phyloP scores from a whole-genome alignment of 257 asterid species.

The Nicotiana otophora region DNA sequence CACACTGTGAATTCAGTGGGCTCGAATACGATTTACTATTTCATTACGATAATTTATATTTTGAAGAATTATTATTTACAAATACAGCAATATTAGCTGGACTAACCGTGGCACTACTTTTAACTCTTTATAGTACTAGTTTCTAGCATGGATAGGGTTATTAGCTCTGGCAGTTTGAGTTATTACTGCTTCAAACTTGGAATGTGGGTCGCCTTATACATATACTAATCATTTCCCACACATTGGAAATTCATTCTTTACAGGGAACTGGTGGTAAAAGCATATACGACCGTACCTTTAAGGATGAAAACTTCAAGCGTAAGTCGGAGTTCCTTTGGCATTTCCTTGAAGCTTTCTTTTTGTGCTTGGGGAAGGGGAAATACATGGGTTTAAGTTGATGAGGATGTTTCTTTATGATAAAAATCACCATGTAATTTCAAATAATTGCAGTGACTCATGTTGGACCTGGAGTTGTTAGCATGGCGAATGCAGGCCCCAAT shows the following conservation, averaged over 20 bases:
- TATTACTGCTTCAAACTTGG: not conserved
- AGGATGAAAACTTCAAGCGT: slow-evolving; percentile 91
- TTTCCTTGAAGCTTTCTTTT: no score
- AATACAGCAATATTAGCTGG: no score
- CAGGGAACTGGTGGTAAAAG: slow-evolving; percentile 99
- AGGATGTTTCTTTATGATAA: not conserved
- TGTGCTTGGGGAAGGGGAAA: no score
- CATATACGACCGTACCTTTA: slow-evolving; percentile 87
- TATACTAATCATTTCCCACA: not conserved
- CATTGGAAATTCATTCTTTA: not conserved
- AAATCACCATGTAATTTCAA: not conserved
- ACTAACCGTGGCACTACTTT: no score
- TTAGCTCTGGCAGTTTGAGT: not conserved
- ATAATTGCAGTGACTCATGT: slow-evolving; percentile 66
- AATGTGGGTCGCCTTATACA: not conserved
- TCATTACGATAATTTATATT: no score
- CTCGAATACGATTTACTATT: no score
- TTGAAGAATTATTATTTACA: no score
- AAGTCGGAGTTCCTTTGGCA: not conserved
- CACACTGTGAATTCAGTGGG: no score
- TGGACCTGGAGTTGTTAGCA: slow-evolving; percentile 75
- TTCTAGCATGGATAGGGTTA: not conserved
- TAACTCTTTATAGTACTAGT: not conserved
- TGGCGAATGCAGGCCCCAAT: no score
- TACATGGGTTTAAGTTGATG: not conserved